Base-by-base conservation (phyloP, 2,329 filamentous ascomycete genomes). In the Aureobasidium sp. region DNA sequence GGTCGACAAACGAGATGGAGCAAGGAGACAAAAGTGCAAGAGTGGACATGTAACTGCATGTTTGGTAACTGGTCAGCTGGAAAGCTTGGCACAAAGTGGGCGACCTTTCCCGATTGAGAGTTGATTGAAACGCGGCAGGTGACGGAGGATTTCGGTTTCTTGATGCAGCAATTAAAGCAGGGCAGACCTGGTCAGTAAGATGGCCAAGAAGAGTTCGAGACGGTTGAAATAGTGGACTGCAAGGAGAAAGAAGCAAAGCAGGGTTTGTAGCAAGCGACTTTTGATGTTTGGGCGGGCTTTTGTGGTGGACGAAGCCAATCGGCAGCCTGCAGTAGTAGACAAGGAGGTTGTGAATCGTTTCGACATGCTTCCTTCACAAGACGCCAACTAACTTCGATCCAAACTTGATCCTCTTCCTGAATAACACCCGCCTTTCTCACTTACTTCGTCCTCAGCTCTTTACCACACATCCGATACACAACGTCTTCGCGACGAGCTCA, bases 321-420 rank as follows among this genome's bases (percentile, higher is more conserved):
- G 50, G 42, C 50, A 36, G 36, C 21, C 41, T 25, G 50, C 29
- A 42, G 50, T 36, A 54, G 50, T 49, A 34, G 50, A 41, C 50
- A 41, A 54, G 50, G 50, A 54, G 50, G 48, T 41, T 41, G 50
- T 54, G 50, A 54, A 54, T 54, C 37, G 50, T 54, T 32, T 54
- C 50, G 50, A 41, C 50, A 54, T 54, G 36, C 32, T 36, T 6
- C 13, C 11, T 27, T 9, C 21, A 54, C 27, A 21, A 21, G 50
- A 36, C 34, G 25, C 9, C 49, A n/a, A 39, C 14, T 27, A 34
- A 54, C 36, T 54, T 54, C 16, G 11, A 11, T 10, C 30, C 47
- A 34, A 29, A n/a, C 34, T 32, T 32, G 37, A 42, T 21, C 11
- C 2, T 44, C 29, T 8, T 27, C 16, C 36, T 53, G 50, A 37